Conservation (phyloP, 768 basidiomycete genomes). For the Suillus subluteus region DNA sequence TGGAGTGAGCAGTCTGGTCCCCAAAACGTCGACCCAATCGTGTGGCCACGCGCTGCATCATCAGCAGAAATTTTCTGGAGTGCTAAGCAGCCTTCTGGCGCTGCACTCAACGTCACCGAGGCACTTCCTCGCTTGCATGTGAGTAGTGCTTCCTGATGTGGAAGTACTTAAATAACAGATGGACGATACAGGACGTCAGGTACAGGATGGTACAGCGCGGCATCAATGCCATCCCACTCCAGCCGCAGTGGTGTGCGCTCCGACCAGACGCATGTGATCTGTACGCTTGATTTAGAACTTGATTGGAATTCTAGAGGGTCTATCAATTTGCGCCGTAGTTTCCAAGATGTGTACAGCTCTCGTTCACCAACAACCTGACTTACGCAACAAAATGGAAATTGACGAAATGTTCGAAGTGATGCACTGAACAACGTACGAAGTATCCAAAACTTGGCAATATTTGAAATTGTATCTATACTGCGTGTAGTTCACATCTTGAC, state of each 20-base stretch:
- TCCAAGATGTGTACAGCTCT: neutral
- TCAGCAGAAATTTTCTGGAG: slow-evolving; percentile 83
- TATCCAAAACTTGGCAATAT: neutral
- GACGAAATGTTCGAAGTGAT: neutral
- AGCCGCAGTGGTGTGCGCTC: slow-evolving; percentile 75
- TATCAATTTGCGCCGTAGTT: neutral
- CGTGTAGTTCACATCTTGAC: neutral
- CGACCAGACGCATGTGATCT: slow-evolving; percentile 62
- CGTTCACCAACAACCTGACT: neutral
- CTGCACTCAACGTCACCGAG: slow-evolving; percentile 38
- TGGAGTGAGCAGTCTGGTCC: slow-evolving; percentile 78
- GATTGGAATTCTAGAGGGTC: neutral
- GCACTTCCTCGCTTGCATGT: slow-evolving; percentile 70
- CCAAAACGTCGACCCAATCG: slow-evolving; percentile 67
- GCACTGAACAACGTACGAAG: neutral
- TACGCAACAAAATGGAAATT: neutral
- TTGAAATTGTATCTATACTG: neutral
- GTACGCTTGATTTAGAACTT: slow-evolving; percentile 20
- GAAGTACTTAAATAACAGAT: neutral
- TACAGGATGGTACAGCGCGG: slow-evolving; percentile 67
- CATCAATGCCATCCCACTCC: slow-evolving; percentile 59
- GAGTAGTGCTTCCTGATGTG: slow-evolving; percentile 23
- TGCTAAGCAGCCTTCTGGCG: slow-evolving; percentile 41
- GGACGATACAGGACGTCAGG: slow-evolving; percentile 32
- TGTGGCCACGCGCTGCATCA: slow-evolving; percentile 75